A percentile compares a stretch with the other conserved stretches of the same genome.
phyloP scores from a whole-genome alignment of 2,329 filamentous ascomycete genomes.

The Xylariomycetidae sp. region DNA sequence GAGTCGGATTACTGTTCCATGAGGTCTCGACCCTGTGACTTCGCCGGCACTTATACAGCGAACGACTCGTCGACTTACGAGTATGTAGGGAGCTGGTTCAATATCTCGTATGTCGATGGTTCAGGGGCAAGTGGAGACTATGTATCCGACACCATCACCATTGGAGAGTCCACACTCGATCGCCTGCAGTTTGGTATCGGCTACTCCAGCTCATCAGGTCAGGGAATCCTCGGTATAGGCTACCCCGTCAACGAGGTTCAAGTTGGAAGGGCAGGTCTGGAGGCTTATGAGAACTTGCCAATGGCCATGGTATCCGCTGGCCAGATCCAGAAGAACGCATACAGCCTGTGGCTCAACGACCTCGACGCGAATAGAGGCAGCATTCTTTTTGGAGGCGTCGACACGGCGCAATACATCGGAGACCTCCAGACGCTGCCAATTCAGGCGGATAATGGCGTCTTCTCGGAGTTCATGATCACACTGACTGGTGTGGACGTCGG shows the following conservation, averaged over 20 bases:
- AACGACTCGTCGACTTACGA: conserved; percentile 72
- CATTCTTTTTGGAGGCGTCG: conserved; percentile 72
- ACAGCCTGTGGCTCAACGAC: conserved; percentile 73
- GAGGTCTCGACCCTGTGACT: conserved; percentile 46
- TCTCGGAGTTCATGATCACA: conserved; percentile 63
- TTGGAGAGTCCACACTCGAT: conserved; percentile 50
- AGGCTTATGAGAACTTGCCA: conserved; percentile 65
- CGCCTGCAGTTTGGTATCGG: conserved; percentile 70
- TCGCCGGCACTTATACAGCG: conserved; percentile 63
- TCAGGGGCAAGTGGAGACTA: conserved; percentile 76
- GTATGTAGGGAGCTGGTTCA: conserved; percentile 72
- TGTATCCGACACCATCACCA: conserved; percentile 64
- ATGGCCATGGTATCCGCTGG: conserved; percentile 57
- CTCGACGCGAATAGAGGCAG: conserved; percentile 59
- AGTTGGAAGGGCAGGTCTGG: conserved; percentile 49
- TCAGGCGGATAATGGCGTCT: conserved; percentile 46
- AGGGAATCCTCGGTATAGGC: conserved; percentile 83
- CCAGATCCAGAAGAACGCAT: conserved; percentile 61
- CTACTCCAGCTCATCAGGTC: conserved; percentile 52
- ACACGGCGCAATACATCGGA: conserved; percentile 60
- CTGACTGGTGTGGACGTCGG: conserved; percentile 54
- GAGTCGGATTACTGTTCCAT: conserved; percentile 55
- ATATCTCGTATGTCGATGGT: conserved; percentile 83
- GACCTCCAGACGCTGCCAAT: conserved; percentile 63
- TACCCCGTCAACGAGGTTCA: conserved; percentile 76